These are phyloP conservation scores for Paraleonurus japonicus DNA, from an alignment of 257 asterid species.

Conservation along the genomic window DNA sequence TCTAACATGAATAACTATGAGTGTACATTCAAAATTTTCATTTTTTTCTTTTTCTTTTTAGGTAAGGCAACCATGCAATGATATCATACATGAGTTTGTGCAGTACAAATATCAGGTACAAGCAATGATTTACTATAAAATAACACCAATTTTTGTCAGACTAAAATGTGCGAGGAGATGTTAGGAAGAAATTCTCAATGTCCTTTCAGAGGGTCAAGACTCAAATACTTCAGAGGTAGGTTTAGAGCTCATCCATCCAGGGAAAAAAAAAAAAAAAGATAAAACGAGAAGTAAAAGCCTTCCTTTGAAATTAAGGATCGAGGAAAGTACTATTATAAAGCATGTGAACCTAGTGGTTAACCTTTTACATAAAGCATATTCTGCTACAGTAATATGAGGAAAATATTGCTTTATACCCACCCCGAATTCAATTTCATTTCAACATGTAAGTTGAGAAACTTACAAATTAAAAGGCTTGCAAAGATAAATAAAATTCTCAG, in stretches of 20 bases:
- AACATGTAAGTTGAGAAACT: neutral
- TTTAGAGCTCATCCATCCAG: neutral
- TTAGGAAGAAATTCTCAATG: neutral
- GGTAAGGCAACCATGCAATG: neutral
- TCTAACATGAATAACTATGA: neutral
- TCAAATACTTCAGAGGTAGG: neutral
- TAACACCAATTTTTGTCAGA: neutral
- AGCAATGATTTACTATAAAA: neutral
- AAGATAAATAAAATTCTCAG: neutral
- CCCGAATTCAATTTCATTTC: neutral
- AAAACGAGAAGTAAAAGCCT: neutral
- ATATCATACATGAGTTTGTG: neutral
- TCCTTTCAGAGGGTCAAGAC: neutral
- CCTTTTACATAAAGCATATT: neutral
- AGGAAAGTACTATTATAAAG: neutral
- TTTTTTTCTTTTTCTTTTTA: neutral
- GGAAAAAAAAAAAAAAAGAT: neutral
- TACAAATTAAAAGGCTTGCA: neutral
- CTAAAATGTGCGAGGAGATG: neutral
- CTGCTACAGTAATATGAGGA: neutral
- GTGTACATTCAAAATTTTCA: neutral
- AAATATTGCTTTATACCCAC: neutral
- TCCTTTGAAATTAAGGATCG: neutral
- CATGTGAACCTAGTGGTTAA: neutral
- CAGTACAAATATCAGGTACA: neutral